Conservation (phyloP, 495 filamentous ascomycete species). For the Hyaloscypha finlandica region DNA sequence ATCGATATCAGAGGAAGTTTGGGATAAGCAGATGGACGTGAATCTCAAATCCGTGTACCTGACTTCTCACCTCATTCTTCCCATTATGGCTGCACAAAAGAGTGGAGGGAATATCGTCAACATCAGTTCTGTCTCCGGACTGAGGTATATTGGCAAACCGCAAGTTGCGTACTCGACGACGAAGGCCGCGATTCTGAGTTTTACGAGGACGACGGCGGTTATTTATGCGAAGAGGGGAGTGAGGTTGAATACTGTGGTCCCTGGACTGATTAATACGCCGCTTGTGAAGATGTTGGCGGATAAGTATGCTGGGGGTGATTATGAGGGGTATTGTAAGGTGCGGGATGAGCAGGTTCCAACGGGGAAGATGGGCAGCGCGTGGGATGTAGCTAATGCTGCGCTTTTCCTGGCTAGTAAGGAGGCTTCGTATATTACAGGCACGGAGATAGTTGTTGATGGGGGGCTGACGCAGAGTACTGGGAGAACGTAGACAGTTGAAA, state of each 20-base stretch:
- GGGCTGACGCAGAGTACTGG: slow-evolving; percentile 37
- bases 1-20: slow-evolving; percentile 47
- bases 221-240: slow-evolving; percentile 50
- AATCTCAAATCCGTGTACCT: slow-evolving; percentile 57
- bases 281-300: slow-evolving; percentile 45
- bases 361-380: slow-evolving; percentile 37
- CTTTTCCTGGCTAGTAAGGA: slow-evolving; percentile 53
- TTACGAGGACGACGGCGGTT: slow-evolving; percentile 51
- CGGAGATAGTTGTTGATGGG: slow-evolving; percentile 58
- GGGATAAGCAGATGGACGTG: slow-evolving; percentile 51
- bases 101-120: slow-evolving; percentile 46
- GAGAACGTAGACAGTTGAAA: slow-evolving; percentile 8
- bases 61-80: slow-evolving; percentile 46
- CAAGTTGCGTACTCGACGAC: slow-evolving; percentile 53
- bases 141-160: slow-evolving; percentile 55
- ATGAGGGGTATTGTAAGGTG: slow-evolving; percentile 36
- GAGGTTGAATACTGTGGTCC: slow-evolving; percentile 55
- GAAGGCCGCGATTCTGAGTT: slow-evolving; percentile 51
- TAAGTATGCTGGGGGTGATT: slow-evolving; percentile 44
- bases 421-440: slow-evolving; percentile 53
- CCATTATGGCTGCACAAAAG: slow-evolving; percentile 47
- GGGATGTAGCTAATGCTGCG: slow-evolving; percentile 55
- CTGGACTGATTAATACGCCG: slow-evolving; percentile 50
- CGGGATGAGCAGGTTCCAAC: slow-evolving; percentile 37
- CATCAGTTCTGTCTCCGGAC: slow-evolving; percentile 47